phyloP scores from a whole-genome alignment of 768 basidiomycete species.

The Lactifluus volemus region DNA sequence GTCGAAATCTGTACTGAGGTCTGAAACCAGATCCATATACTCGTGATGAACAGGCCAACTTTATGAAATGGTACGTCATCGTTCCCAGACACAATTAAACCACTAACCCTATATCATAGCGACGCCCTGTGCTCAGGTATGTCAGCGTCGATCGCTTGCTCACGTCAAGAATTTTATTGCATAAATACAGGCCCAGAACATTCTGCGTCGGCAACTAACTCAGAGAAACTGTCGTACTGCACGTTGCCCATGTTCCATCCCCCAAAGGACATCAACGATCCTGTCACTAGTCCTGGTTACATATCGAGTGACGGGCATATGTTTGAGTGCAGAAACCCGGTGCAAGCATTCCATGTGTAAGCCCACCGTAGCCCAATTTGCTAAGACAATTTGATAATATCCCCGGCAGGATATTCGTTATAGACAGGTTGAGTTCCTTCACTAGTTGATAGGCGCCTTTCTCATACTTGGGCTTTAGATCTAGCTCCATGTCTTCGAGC shows the following conservation, averaged over 20 bases:
- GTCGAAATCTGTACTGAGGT: neutral
- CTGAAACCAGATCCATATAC: slow-evolving; percentile 44
- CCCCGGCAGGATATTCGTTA: slow-evolving; percentile 40
- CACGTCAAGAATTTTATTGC: neutral
- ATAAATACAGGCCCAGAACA: slow-evolving; percentile 41
- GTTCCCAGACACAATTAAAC: neutral
- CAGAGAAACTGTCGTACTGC: slow-evolving; percentile 46
- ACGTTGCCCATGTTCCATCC: slow-evolving; percentile 46
- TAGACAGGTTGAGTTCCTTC: slow-evolving; percentile 32
- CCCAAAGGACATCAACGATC: slow-evolving; percentile 24
- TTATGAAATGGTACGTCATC: slow-evolving; percentile 41
- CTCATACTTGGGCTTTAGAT: slow-evolving; percentile 28
- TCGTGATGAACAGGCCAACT: slow-evolving; percentile 45
- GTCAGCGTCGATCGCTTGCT: neutral
- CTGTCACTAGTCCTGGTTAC: slow-evolving; percentile 33
- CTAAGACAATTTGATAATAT: neutral
- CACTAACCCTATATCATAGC: slow-evolving; percentile 23
- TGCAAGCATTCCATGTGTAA: slow-evolving; percentile 53
- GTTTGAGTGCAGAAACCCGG: slow-evolving; percentile 47
- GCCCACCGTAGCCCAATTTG: slow-evolving; percentile 19
- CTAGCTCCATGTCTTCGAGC: slow-evolving; percentile 36
- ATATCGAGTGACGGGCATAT: slow-evolving; percentile 49
- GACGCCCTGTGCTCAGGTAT: slow-evolving; percentile 47
- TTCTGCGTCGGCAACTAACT: slow-evolving; percentile 27
- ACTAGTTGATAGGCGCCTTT: neutral